phyloP scores from a whole-genome alignment of 495 filamentous ascomycete genomes.

The Penicillium psychrofluorescens region DNA sequence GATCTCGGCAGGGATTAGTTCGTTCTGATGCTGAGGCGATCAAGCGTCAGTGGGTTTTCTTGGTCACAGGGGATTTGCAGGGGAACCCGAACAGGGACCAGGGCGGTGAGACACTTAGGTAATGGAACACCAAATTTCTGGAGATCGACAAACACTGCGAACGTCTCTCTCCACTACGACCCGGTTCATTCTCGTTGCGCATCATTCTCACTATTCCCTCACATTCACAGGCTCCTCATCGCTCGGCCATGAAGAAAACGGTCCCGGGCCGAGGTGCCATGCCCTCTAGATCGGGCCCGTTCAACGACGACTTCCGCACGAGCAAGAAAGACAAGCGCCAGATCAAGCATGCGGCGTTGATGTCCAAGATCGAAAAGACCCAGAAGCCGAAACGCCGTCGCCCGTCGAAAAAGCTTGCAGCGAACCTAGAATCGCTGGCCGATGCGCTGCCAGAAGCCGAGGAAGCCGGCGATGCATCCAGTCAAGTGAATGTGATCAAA shows the following conservation, averaged over 20 bases:
- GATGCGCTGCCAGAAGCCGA: conserved; percentile 63
- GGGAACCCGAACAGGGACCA: not conserved
- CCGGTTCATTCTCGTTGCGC: conserved; percentile 7
- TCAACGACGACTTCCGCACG: conserved; percentile 47
- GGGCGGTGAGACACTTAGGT: not conserved
- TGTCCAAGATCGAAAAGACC: conserved; percentile 66
- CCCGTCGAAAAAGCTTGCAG: conserved; percentile 65
- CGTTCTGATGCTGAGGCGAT: too few species aligned
- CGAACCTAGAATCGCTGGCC: conserved; percentile 70
- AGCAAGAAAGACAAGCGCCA: conserved; percentile 70
- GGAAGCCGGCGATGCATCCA: conserved; percentile 23
- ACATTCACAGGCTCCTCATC: conserved; percentile 22
- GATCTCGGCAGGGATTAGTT: too few species aligned
- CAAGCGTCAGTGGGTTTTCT: too few species aligned
- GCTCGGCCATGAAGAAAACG: conserved; percentile 19
- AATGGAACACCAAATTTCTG: conserved; percentile 1
- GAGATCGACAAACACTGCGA: not conserved
- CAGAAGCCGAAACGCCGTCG: conserved; percentile 54
- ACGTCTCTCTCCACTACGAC: conserved; percentile 4
- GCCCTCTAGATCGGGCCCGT: conserved; percentile 17
- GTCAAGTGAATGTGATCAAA: conserved; percentile 45
- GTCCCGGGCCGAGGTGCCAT: conserved; percentile 17
- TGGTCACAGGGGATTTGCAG: too few species aligned
- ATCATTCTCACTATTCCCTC: not conserved
- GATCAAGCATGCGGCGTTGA: conserved; percentile 68